Evolutionary conservation across 1,284 basidiomycete genomes (phyloP).

Genomic region (Heterobasidion irregulare): DNA sequence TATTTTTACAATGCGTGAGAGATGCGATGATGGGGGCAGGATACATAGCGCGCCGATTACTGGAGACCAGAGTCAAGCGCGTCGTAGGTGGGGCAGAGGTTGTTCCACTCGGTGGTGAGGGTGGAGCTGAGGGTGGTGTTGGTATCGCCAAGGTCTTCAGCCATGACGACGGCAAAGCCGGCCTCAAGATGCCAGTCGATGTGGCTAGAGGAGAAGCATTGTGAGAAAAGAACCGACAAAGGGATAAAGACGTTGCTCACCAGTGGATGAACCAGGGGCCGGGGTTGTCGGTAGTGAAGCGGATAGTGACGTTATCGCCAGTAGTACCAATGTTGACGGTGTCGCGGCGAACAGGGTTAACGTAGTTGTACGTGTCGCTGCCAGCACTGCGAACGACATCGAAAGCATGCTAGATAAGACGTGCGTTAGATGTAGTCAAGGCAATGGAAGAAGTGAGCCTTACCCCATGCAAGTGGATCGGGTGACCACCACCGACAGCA

Average conservation of each 20-base stretch:
- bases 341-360: constrained; percentile 25
- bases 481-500: constrained; percentile 22
- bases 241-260: not conserved
- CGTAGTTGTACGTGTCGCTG: constrained; percentile 24
- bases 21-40: too few species aligned
- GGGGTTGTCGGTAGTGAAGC: constrained; percentile 32
- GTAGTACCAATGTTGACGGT: constrained; percentile 17
- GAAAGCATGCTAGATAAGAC: constrained; percentile 16
- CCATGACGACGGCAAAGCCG: constrained; percentile 4
- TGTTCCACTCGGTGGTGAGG: not conserved
- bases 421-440: not conserved
- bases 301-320: constrained; percentile 19
- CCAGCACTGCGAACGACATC: constrained; percentile 19
- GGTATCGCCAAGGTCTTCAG: not conserved
- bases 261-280: constrained; percentile 30
- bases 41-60: not conserved
- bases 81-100: not conserved
- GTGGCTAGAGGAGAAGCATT: not conserved
- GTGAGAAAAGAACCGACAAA: not conserved
- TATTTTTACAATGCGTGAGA: too few species aligned
- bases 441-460: not conserved
- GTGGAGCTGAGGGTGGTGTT: not conserved
- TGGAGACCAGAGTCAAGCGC: not conserved
- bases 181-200: constrained; percentile 4
- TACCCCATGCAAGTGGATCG: constrained; percentile 32